Evolutionary conservation across 1,284 basidiomycete species (phyloP).

Genomic region (Boletus mariae): DNA sequence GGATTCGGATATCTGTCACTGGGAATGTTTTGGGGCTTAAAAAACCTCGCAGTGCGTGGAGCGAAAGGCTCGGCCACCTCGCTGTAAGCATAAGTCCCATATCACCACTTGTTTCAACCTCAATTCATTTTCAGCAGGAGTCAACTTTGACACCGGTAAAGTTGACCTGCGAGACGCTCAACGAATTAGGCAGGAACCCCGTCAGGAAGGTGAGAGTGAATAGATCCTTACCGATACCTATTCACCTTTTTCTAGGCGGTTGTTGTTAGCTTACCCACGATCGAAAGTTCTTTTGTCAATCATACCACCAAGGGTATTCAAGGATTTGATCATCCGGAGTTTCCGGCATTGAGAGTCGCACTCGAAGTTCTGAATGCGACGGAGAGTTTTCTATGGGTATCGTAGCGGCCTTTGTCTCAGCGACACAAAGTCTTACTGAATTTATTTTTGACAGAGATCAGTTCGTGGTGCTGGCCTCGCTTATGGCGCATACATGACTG

Average conservation of each 20-base stretch:
- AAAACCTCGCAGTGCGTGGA: constrained; percentile 74
- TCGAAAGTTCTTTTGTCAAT: constrained; percentile 88
- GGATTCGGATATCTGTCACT: constrained; percentile 82
- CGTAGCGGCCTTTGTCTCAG: constrained; percentile 10
- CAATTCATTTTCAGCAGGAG: constrained; percentile 37
- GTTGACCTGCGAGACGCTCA: constrained; percentile 69
- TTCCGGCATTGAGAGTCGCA: constrained; percentile 82
- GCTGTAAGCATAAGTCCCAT: constrained; percentile 40
- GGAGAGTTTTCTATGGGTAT: constrained; percentile 93
- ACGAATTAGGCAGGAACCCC: constrained; percentile 71
- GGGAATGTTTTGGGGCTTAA: constrained; percentile 77
- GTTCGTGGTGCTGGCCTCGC: constrained; percentile 92
- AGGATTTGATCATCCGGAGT: constrained; percentile 82
- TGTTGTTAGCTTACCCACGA: constrained; percentile 86
- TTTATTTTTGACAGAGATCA: constrained; percentile 49
- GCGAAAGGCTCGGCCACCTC: constrained; percentile 59
- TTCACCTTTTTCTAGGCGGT: constrained; percentile 54
- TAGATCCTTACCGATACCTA: background rate
- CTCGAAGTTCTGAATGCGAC: constrained; percentile 89
- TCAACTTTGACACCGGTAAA: constrained; percentile 65
- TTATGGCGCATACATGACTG: constrained; percentile 82
- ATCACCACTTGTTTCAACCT: background rate
- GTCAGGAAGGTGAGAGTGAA: constrained; percentile 55
- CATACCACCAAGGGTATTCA: constrained; percentile 78
- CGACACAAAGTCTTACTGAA: constrained; percentile 13